Evolutionary conservation across 495 filamentous ascomycete genomes (phyloP).

Genomic region (Polyplosphaeria fusca): DNA sequence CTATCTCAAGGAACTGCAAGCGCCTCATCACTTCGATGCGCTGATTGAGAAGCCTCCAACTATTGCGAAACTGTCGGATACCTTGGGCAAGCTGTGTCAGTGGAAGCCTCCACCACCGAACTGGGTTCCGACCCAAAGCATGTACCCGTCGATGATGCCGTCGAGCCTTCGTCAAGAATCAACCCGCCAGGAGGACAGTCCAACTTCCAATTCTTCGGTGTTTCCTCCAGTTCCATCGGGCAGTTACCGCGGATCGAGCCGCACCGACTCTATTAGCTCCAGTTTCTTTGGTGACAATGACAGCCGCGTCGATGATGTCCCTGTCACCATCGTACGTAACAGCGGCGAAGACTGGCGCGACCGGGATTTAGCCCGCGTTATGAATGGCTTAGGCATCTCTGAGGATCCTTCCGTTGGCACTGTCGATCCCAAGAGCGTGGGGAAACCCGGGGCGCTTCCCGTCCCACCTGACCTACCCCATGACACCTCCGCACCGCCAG

Average conservation of each 20-base stretch:
- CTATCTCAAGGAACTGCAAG: constrained; percentile 91
- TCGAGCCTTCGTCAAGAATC: constrained; percentile 62
- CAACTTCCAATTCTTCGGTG: constrained; percentile 74
- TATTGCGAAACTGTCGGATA: constrained; percentile 78
- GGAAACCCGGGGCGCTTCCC: constrained; percentile 20
- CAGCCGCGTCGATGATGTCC: constrained; percentile 73
- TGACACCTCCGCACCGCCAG: constrained; percentile 64
- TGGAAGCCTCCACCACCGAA: constrained; percentile 74
- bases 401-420: constrained; percentile 41
- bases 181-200: constrained; percentile 69
- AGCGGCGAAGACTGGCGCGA: constrained; percentile 66
- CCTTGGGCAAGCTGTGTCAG: constrained; percentile 77
- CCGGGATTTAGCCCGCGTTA: constrained; percentile 46
- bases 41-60: constrained; percentile 96
- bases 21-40: constrained; percentile 89
- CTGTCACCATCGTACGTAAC: constrained; percentile 68
- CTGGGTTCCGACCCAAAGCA: constrained; percentile 43
- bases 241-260: constrained; percentile 72
- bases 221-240: constrained; percentile 67
- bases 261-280: constrained; percentile 81
- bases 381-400: constrained; percentile 68
- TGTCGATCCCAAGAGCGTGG: constrained; percentile 30
- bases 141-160: constrained; percentile 53
- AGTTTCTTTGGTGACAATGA: constrained; percentile 84
- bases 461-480: constrained; percentile 50